Evolutionary conservation across 2,329 filamentous ascomycete genomes (phyloP), one percentile per base, ranked within the genome.

Genomic region (Diaporthe vexans): DNA sequence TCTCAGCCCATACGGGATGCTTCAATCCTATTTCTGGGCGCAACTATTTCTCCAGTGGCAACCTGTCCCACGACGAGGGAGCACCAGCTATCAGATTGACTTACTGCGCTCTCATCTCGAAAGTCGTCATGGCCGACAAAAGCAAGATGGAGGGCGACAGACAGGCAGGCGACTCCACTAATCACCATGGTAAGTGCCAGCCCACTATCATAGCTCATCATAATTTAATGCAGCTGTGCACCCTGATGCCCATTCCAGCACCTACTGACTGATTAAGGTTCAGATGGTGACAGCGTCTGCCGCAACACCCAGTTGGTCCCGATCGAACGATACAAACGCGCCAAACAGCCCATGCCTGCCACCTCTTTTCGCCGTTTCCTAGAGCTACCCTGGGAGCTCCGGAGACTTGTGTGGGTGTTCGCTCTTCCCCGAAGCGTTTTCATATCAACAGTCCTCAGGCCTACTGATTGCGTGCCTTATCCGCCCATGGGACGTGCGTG

Each of bases 131-230:
- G 19, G 46, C 19, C 21, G 6, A 15, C 21, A 21, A 48, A 48
- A 8, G 46, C 46, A 48, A n/a, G 19, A n/a, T 48, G 19, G 21
- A 48, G 3, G 15, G 40, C 19, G 46, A 4, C 46, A 48, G 10
- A n/a, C 46, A 48, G 46, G 19, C 19, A n/a, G 9, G 3, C 46
- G 17, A 9, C 19, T 48, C 46, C 15, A 10, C 46, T 48, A 6
- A 48, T n/a, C 46, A 48, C 8, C 46, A n/a, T n/a, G 46, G 46
- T 48, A 48, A 10, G 46, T 48, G 46, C 19, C 21, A n/a, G 19
- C 19, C 21, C 8, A n/a, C 8, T 3, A 0, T 1, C 17, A n/a
- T 2, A 9, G 0, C 19, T n/a, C 21, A 1, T 48, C 43, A 21
- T 19, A 19, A 3, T 48, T n/a, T 9, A 1, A 48, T 48, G 17